phyloP scores from a whole-genome alignment of 2,329 filamentous ascomycete genomes.

The Alternaria postmessia region DNA sequence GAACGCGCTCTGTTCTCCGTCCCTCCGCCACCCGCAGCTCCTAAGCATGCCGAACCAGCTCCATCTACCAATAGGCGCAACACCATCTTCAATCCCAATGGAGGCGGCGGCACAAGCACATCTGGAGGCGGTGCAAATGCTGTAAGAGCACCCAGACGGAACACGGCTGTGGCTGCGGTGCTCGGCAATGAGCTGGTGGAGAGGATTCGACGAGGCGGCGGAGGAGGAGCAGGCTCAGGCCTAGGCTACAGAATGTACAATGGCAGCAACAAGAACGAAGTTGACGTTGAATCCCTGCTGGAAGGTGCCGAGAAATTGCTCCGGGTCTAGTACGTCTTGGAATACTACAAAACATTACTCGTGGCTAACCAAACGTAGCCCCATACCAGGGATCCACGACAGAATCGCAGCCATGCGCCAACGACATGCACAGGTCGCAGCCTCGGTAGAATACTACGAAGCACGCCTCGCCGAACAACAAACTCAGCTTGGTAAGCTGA shows the following conservation, averaged over 20 bases:
- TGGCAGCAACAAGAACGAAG: constrained; percentile 67
- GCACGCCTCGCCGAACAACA: constrained; percentile 78
- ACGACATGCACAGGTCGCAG: constrained; percentile 73
- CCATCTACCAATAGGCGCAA: constrained; percentile 54
- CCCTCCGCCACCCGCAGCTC: constrained; percentile 68
- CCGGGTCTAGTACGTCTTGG: constrained; percentile 72
- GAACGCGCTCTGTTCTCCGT: constrained; percentile 95
- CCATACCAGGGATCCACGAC: constrained; percentile 79
- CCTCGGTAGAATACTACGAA: constrained; percentile 83
- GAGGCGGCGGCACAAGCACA: constrained; percentile 39
- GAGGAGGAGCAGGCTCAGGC: constrained; percentile 60
- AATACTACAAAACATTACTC: too few species aligned
- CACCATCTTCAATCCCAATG: constrained; percentile 57
- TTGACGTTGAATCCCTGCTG: constrained; percentile 87
- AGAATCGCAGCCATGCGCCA: constrained; percentile 76
- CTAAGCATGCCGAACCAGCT: constrained; percentile 58
- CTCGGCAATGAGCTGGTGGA: constrained; percentile 87
- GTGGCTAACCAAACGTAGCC: constrained; percentile 53
- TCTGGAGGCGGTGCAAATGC: constrained; percentile 51
- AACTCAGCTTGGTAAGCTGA: constrained; percentile 76
- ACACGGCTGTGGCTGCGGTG: constrained; percentile 88
- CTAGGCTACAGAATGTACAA: constrained; percentile 54
- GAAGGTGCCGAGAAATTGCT: constrained; percentile 90
- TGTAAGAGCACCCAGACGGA: constrained; percentile 67
- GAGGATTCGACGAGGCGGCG: constrained; percentile 71